A percentile compares a stretch with the other conserved stretches of the same genome.
phyloP scores from a whole-genome alignment of 2,329 filamentous ascomycete genomes.

The Colletotrichum gigasporum region DNA sequence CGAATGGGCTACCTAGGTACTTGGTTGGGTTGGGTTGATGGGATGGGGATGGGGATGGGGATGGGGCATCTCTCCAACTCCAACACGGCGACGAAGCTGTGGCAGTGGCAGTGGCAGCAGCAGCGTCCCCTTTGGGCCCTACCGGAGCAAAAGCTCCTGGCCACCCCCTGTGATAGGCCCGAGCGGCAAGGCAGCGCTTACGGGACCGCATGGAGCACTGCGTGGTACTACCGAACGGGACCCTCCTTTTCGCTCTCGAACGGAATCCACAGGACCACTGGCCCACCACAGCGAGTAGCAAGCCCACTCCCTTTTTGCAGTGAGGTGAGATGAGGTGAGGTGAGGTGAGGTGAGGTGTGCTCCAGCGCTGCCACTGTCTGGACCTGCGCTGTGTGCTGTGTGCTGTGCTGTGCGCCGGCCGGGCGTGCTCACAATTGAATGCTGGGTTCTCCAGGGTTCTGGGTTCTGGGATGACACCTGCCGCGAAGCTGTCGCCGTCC shows the following conservation, averaged over 20 bases:
- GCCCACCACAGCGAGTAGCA: not conserved
- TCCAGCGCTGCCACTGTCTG: no score
- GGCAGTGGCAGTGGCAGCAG: no score
- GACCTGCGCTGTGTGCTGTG: no score
- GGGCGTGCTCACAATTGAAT: no score
- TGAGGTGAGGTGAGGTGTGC: no score
- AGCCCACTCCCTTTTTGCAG: not conserved
- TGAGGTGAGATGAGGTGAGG: no score
- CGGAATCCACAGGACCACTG: slow-evolving; percentile 1
- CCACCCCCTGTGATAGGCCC: slow-evolving; percentile 27
- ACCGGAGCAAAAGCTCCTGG: slow-evolving; percentile 32
- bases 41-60: no score
- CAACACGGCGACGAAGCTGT: not conserved
- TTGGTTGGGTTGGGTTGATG: no score
- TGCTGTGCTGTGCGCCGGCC: no score
- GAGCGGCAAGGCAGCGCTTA: slow-evolving; percentile 29
- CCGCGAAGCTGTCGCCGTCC: no score
- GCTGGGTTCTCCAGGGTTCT: no score
- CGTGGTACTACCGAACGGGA: slow-evolving; percentile 11
- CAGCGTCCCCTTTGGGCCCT: slow-evolving; percentile 2
- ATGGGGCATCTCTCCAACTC: slow-evolving; percentile 19
- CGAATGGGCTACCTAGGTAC: not conserved
- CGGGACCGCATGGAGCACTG: slow-evolving; percentile 28
- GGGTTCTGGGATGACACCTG: no score
- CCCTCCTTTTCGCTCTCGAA: slow-evolving; percentile 1